Base-by-base conservation (phyloP, 148 eudicot species). In the Silene conica region DNA sequence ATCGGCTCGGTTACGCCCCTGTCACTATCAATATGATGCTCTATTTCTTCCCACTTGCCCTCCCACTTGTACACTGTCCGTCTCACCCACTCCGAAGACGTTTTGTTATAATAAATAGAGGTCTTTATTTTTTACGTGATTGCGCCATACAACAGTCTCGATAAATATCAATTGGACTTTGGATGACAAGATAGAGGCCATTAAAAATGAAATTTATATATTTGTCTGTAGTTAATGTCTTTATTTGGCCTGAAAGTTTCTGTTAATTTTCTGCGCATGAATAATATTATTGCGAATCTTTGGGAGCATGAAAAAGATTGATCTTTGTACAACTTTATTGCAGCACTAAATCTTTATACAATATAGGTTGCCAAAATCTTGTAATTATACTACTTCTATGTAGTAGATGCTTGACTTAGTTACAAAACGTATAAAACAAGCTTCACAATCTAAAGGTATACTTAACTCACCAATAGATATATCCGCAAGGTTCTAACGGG, bases 321-420 rank as follows among this genome's bases (percentile, higher is more conserved):
- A 8, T 38, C 64, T 23, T 60, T 56, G 74, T 72, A 38, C 66
- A 5, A 59, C 74, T 72, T 72, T 72, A 19, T 31, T 12, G 64
- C 50, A 52, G 31, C 58, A 52, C 50, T 55, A 21, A 57, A 66
- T 65, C 66, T 74, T 74, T 74, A 54, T 65, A n/a, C 55, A 54
- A 65, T 12, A 25, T 59, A 76, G 62, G 56, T 59, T 63, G 74
- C 79, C 74, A 77, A 70, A 60, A 71, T 63, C 68, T 70, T 70
- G 23, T 63, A 63, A 50, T 61, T 20, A 55, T 69, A 45, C 8
- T 3, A 28, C n/a, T 28, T 34, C 0, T 34, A 50, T 50, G 55
- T 50, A 50, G 54, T 48, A 48, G 54, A 48, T 56, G 34, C 50
- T 56, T 20, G 54, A 67, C 66, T 68, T 67, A 67, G 43, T 8